Evolutionary conservation across 1,284 basidiomycete genomes (phyloP).

Genomic region (Cryptococcus wingfieldii): DNA sequence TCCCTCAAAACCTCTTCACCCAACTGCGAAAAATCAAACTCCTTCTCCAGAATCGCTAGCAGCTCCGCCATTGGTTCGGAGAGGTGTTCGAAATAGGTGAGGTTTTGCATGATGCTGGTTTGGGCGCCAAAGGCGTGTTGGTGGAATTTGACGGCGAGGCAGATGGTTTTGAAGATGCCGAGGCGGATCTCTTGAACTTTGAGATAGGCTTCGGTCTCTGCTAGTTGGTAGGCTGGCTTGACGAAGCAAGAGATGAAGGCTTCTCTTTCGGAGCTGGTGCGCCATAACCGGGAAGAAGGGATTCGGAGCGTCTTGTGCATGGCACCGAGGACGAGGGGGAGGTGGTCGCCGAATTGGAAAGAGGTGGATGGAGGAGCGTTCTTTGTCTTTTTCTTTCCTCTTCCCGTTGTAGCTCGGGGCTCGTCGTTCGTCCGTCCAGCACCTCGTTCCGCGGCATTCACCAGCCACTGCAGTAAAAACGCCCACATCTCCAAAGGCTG

Average conservation of each 20-base stretch:
- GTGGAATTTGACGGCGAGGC: conserved; percentile 86
- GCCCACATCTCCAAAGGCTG: conserved; percentile 77
- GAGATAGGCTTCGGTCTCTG: conserved; percentile 83
- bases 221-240: conserved; percentile 77
- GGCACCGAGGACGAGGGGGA: conserved; percentile 62
- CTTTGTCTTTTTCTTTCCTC: conserved; percentile 57
- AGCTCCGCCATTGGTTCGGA: conserved; percentile 92
- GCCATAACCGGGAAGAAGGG: conserved; percentile 78
- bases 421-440: conserved; percentile 50
- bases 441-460: conserved; percentile 68
- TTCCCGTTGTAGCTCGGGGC: conserved; percentile 7
- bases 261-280: conserved; percentile 75
- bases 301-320: conserved; percentile 70
- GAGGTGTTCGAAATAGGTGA: conserved; percentile 93
- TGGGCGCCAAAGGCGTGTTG: conserved; percentile 78
- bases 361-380: conserved; percentile 18
- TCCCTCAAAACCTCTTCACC: conserved; percentile 78
- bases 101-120: conserved; percentile 82
- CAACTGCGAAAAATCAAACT: conserved; percentile 84
- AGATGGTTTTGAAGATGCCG: conserved; percentile 82
- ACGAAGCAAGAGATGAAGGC: conserved; percentile 79
- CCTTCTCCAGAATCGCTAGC: conserved; percentile 70
- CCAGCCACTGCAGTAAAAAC: conserved; percentile 82
- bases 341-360: conserved; percentile 77
- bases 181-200: conserved; percentile 68